Conservation (phyloP, 2,329 filamentous ascomycete genomes). For the Emericellopsis cladophorae region DNA sequence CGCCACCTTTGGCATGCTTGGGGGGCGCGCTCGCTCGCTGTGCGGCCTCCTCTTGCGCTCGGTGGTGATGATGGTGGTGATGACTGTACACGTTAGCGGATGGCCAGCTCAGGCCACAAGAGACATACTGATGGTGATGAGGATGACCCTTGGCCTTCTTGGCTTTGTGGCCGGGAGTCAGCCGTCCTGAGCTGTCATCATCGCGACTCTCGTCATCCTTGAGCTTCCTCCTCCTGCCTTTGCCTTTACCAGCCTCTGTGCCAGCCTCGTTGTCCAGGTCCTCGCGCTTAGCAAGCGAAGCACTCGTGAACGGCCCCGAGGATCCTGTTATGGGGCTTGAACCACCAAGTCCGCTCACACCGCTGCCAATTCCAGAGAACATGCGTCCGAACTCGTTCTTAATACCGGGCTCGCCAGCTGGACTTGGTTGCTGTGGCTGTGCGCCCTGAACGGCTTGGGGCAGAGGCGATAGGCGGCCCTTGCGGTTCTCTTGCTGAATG, state of each 20-base stretch:
- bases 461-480: conserved; percentile 73
- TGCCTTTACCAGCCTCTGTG: conserved; percentile 27
- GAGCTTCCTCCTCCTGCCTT: conserved; percentile 53
- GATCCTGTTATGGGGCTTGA: conserved; percentile 34
- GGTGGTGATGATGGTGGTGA: conserved; percentile 49
- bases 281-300: conserved; percentile 35
- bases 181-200: conserved; percentile 52
- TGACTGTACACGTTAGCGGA: conserved; percentile 12
- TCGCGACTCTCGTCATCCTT: conserved; percentile 65
- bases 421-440: conserved; percentile 67
- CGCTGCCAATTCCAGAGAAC: conserved; percentile 77
- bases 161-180: conserved; percentile 43
- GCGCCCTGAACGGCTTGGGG: conserved; percentile 91
- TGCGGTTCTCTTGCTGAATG: conserved; percentile 69
- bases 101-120: neutral
- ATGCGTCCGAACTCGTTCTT: conserved; percentile 93
- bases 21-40: conserved; percentile 19
- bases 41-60: conserved; percentile 22
- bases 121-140: conserved; percentile 47
- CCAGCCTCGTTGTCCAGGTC: conserved; percentile 37
- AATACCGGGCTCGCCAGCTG: conserved; percentile 73
- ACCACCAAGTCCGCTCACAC: conserved; percentile 34
- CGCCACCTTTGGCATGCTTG: conserved; percentile 32
- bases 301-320: conserved; percentile 30
- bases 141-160: conserved; percentile 57